Evolutionary conservation across 2,329 filamentous ascomycete genomes (phyloP).

Genomic region (Westerdykella aurantiaca): DNA sequence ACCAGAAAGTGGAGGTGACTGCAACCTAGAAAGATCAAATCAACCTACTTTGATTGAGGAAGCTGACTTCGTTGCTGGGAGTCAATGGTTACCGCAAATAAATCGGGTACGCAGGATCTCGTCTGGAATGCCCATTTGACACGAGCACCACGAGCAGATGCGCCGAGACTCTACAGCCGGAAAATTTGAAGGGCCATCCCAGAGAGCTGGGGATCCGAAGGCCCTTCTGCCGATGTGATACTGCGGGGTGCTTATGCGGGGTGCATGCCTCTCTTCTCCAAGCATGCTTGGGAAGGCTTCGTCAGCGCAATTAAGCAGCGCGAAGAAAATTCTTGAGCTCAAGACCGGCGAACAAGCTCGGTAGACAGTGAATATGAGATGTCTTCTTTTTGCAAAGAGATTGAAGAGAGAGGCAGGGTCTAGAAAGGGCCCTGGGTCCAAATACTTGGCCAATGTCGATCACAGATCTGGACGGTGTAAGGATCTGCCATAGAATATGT

Average conservation of each 20-base stretch:
- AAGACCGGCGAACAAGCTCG: background rate
- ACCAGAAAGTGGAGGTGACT: constrained; percentile 21
- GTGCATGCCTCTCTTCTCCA: constrained; percentile 11
- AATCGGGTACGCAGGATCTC: background rate
- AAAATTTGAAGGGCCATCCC: background rate
- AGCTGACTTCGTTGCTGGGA: background rate
- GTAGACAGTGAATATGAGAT: background rate
- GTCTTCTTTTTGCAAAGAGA: too few relatives aligned
- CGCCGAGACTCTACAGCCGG: constrained; percentile 4
- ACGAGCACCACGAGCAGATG: background rate
- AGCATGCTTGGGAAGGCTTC: constrained; percentile 11
- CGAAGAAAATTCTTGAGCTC: background rate
- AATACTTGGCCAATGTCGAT: too few relatives aligned
- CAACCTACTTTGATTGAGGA: constrained; percentile 9
- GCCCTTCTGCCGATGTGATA: constrained; percentile 6
- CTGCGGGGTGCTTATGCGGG: constrained; percentile 18
- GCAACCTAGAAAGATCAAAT: background rate
- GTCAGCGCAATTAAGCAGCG: constrained; percentile 21
- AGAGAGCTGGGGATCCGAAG: too few relatives aligned
- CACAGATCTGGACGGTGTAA: too few relatives aligned
- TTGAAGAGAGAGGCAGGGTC: too few relatives aligned
- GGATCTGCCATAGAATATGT: background rate
- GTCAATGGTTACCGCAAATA: constrained; percentile 1
- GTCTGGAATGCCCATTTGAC: background rate
- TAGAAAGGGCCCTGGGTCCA: too few relatives aligned